Conservation (phyloP, 257 asterid genomes). For the Solanum pimpinellifolium region DNA sequence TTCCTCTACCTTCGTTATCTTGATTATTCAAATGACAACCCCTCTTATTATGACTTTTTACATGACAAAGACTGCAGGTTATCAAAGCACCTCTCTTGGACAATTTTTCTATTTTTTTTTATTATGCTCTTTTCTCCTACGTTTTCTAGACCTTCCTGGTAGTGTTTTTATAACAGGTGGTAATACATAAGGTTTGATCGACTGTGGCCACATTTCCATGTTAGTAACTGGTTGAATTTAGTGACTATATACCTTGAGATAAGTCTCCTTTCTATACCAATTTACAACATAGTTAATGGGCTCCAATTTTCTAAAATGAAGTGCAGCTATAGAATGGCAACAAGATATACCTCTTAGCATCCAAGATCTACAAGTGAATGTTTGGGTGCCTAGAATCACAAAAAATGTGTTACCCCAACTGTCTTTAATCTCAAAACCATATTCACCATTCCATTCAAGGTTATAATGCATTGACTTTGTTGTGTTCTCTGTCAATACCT, state of each 20-base stretch:
- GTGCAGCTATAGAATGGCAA: background rate
- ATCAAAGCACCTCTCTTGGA: too few relatives aligned
- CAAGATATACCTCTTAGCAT: background rate
- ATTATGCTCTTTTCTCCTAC: background rate
- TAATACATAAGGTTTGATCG: too few relatives aligned
- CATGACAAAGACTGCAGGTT: too few relatives aligned
- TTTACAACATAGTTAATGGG: too few relatives aligned
- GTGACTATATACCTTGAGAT: background rate
- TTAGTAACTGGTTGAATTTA: background rate
- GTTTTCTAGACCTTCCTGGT: too few relatives aligned
- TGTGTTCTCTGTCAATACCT: background rate
- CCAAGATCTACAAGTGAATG: background rate
- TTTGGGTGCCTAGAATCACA: background rate
- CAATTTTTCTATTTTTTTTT: too few relatives aligned
- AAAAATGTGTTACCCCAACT: too few relatives aligned
- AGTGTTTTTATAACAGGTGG: background rate
- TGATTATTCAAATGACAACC: background rate
- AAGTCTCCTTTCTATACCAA: background rate
- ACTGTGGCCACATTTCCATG: background rate
- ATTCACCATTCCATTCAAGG: background rate
- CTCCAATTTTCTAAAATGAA: background rate
- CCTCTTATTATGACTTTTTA: background rate
- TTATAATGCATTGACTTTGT: background rate
- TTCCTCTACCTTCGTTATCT: too few relatives aligned
- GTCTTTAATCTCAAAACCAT: background rate